phyloP scores from a whole-genome alignment of 441 rosid genomes.

The Eutrema salsugineum region DNA sequence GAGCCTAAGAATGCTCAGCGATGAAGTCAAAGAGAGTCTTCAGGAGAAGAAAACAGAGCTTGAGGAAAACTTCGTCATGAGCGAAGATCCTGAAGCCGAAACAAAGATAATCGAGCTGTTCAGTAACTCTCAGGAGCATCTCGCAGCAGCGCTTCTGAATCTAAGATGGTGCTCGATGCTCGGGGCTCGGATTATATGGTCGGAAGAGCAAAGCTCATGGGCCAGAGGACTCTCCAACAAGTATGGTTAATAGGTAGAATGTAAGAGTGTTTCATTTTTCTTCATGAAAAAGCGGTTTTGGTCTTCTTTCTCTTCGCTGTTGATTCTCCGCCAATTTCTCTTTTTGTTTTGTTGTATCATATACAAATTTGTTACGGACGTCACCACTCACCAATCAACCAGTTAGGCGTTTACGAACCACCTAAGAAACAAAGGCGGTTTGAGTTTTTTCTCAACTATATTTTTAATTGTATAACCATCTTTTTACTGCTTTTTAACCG shows the following conservation, averaged over 20 bases:
- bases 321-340: not conserved
- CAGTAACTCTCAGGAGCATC: conserved; percentile 37
- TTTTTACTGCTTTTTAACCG: not conserved
- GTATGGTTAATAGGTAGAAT: conserved; percentile 25
- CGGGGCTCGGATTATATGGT: conserved; percentile 58
- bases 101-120: conserved; percentile 44
- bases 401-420: too few relatives aligned
- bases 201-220: conserved; percentile 62
- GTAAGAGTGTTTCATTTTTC: not conserved
- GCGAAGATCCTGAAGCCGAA: conserved; percentile 62
- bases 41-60: conserved; percentile 44
- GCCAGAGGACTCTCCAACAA: conserved; percentile 45
- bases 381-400: not conserved
- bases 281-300: conserved; percentile 3
- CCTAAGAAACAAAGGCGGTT: not conserved
- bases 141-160: conserved; percentile 55
- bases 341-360: not conserved
- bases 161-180: conserved; percentile 81
- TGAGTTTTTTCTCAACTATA: not conserved
- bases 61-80: conserved; percentile 50
- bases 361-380: not conserved
- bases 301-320: not conserved
- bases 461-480: not conserved
- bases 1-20: conserved; percentile 63
- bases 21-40: conserved; percentile 33